Evolutionary conservation across 495 filamentous ascomycete genomes (phyloP).

Genomic region (Lindgomyces ingoldianus): DNA sequence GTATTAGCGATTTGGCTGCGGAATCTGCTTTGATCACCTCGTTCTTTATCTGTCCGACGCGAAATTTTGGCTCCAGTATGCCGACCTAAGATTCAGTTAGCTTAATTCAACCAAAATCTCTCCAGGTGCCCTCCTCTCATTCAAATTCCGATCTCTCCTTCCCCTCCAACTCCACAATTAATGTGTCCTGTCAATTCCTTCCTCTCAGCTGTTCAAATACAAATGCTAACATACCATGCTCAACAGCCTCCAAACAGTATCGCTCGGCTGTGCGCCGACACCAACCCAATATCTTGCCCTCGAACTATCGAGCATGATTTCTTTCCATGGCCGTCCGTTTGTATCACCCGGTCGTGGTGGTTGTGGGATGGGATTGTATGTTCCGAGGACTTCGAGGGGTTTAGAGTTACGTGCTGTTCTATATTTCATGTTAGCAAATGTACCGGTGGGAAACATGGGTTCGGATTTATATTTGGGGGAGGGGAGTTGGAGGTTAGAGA

Average conservation of each 20-base stretch:
- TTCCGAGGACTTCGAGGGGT: conserved; percentile 90
- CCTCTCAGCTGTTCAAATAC: neutral
- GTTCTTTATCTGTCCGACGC: conserved; percentile 11
- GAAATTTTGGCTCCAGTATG: conserved; percentile 53
- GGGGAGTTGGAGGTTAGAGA: neutral
- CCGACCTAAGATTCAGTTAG: conserved; percentile 46
- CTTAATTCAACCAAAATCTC: neutral
- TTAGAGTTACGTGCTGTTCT: conserved; percentile 77
- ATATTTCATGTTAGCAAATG: conserved; percentile 33
- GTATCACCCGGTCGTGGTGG: conserved; percentile 65
- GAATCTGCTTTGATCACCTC: conserved; percentile 26
- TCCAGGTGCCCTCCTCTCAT: neutral
- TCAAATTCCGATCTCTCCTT: too few relatives aligned
- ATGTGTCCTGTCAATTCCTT: neutral
- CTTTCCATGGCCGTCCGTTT: conserved; percentile 76
- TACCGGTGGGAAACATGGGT: neutral
- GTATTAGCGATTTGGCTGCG: conserved; percentile 25
- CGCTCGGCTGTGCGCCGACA: conserved; percentile 91
- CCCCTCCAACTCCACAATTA: neutral
- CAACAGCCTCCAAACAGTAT: conserved; percentile 83
- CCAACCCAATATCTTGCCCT: conserved; percentile 94
- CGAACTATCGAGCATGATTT: conserved; percentile 79
- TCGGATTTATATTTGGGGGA: conserved; percentile 1
- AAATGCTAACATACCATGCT: conserved; percentile 65
- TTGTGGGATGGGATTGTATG: conserved; percentile 89